phyloP scores from a whole-genome alignment of 371 early-diverging fungal genomes.

The Actinomortierella ambigua region DNA sequence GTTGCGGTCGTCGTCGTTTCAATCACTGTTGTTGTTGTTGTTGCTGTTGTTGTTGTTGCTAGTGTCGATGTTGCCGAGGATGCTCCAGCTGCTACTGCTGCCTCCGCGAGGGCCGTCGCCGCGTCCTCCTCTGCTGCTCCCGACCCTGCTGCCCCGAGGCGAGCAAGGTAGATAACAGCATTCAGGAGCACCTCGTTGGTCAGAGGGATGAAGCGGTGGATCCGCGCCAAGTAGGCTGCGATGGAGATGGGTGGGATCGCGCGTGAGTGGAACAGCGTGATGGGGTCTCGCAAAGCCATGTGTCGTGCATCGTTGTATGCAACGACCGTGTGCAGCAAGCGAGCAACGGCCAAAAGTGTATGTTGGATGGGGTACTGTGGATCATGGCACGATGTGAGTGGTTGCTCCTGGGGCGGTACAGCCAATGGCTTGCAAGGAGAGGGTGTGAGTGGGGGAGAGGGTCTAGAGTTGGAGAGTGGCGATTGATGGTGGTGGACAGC shows the following conservation, averaged over 20 bases:
- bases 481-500: too few relatives aligned
- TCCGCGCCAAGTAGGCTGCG: constrained; percentile 66
- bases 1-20: too few relatives aligned
- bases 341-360: constrained; percentile 53
- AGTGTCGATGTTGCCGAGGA: constrained; percentile 4
- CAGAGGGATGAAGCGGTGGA: constrained; percentile 79
- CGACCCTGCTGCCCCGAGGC: constrained; percentile 61
- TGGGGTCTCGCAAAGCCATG: constrained; percentile 46
- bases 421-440: background rate
- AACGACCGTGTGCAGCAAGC: constrained; percentile 53
- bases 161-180: constrained; percentile 86
- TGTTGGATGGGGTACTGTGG: constrained; percentile 45
- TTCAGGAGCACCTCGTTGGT: constrained; percentile 79
- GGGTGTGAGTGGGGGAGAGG: background rate
- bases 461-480: too few relatives aligned
- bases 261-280: constrained; percentile 85
- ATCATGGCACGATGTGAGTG: constrained; percentile 3
- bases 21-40: background rate
- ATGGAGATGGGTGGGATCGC: constrained; percentile 78
- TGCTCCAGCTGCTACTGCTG: background rate
- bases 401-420: background rate
- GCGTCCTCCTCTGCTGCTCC: constrained; percentile 24
- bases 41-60: background rate
- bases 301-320: constrained; percentile 68
- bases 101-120: background rate